Evolutionary conservation across 352 stramenopile species (phyloP).

Genomic region (Globisporangium barbulae): DNA sequence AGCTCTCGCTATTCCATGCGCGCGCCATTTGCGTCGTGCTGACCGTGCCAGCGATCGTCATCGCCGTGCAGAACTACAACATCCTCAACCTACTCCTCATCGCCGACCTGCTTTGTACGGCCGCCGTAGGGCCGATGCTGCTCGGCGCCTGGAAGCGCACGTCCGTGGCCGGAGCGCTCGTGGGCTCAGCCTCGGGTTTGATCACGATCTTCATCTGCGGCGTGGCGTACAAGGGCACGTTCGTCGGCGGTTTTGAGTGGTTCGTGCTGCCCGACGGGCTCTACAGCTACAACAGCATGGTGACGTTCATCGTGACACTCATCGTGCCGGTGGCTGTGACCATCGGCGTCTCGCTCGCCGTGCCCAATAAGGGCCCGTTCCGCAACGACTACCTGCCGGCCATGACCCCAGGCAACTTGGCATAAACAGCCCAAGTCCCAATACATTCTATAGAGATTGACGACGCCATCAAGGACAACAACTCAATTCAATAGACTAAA

Average conservation of each 20-base stretch:
- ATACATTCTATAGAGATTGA: neutral
- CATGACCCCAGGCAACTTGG: conserved; percentile 21
- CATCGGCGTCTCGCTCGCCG: conserved; percentile 49
- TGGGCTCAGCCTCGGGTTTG: conserved; percentile 52
- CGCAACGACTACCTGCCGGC: conserved; percentile 30
- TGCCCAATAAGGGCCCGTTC: conserved; percentile 21
- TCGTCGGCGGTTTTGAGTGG: conserved; percentile 76
- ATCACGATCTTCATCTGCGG: conserved; percentile 71
- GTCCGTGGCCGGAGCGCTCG: conserved; percentile 37
- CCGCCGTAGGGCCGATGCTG: conserved; percentile 71
- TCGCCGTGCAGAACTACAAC: conserved; percentile 62
- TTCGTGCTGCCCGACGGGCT: conserved; percentile 71
- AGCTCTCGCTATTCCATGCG: conserved; percentile 46
- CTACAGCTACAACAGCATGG: conserved; percentile 75
- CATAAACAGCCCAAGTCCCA: conserved; percentile 4
- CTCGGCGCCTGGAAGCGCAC: conserved; percentile 51
- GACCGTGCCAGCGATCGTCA: conserved; percentile 62
- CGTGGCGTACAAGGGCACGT: conserved; percentile 49
- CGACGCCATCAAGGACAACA: neutral
- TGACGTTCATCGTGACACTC: conserved; percentile 74
- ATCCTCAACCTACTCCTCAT: conserved; percentile 78
- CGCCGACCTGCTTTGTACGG: conserved; percentile 69
- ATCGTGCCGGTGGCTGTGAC: conserved; percentile 59
- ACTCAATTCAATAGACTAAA: neutral
- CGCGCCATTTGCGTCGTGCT: conserved; percentile 65